A percentile compares a stretch with the other conserved stretches of the same genome.
Evolutionary conservation across 139 green algal species (phyloP).

Genomic region (Coelastrella sp.): DNA sequence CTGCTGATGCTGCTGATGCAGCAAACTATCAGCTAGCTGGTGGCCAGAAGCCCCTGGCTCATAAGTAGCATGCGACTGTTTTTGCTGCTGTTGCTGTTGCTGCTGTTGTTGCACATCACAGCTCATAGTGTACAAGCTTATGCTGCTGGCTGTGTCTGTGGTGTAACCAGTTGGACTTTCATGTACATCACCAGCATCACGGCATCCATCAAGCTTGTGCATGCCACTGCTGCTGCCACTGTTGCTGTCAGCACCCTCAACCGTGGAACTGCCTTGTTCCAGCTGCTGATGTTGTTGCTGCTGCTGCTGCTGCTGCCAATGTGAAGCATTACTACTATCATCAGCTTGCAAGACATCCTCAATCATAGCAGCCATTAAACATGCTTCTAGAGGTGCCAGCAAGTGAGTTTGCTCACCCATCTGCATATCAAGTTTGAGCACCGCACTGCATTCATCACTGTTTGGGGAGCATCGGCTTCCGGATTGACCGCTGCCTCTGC

Average conservation of each 20-base stretch:
- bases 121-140: neutral
- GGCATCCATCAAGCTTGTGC: too few species aligned
- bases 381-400: too few species aligned
- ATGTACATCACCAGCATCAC: too few species aligned
- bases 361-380: neutral
- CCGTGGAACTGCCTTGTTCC: neutral
- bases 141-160: constrained; percentile 2
- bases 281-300: neutral
- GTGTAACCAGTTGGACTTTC: neutral
- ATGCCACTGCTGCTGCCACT: neutral
- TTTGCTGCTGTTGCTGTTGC: constrained; percentile 1
- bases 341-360: neutral
- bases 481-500: too few species aligned
- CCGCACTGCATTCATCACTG: too few species aligned
- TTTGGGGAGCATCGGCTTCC: too few species aligned
- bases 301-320: too few species aligned
- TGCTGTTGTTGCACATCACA: neutral
- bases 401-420: too few species aligned
- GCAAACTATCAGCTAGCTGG: too few species aligned
- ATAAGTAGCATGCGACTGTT: neutral
- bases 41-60: too few species aligned
- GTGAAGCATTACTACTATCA: neutral
- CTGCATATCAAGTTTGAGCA: too few species aligned
- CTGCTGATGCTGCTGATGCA: neutral
- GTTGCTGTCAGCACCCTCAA: neutral